Conservation (phyloP, 768 basidiomycete genomes). For the Rhodosporidiobolus odoratus region DNA sequence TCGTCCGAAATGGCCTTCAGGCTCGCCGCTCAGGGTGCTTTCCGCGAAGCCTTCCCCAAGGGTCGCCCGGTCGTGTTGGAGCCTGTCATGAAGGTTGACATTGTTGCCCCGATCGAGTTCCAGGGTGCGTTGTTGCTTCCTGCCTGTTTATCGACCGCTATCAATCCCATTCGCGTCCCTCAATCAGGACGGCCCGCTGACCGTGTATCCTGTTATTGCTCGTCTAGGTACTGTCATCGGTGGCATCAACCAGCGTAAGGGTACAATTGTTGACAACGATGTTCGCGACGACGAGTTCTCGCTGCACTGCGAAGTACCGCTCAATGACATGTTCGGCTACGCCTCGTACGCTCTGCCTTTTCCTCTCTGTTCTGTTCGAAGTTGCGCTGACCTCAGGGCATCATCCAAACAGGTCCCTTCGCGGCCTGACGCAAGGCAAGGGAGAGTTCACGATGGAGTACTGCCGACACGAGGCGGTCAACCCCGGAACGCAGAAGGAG, state of each 20-base stretch:
- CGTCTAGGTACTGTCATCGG: conserved; percentile 81
- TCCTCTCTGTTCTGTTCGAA: background rate
- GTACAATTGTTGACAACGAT: conserved; percentile 91
- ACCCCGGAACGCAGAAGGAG: conserved; percentile 80
- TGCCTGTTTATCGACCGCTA: background rate
- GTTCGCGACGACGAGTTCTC: conserved; percentile 97
- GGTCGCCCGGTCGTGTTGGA: conserved; percentile 79
- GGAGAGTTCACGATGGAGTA: conserved; percentile 55
- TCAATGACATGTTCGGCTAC: conserved; percentile 87
- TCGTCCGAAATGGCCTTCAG: conserved; percentile 95
- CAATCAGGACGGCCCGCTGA: too few relatives aligned
- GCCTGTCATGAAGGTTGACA: conserved; percentile 98
- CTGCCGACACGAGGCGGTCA: conserved; percentile 72
- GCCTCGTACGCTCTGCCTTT: background rate
- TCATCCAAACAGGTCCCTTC: background rate
- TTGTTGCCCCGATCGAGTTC: conserved; percentile 92
- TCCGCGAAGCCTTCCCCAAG: conserved; percentile 77
- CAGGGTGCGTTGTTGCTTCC: conserved; percentile 52
- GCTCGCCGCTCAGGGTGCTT: conserved; percentile 80
- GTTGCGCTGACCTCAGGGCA: background rate
- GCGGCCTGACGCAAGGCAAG: conserved; percentile 80
- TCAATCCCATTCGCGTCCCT: background rate
- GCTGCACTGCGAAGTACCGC: conserved; percentile 76
- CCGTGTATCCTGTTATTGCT: too few relatives aligned
- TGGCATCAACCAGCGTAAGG: conserved; percentile 82